A percentile compares a stretch with the other conserved stretches of the same genome.
Evolutionary conservation across 192 early-diverging fungal species (phyloP).

Genomic region (Coemansia sp.): DNA sequence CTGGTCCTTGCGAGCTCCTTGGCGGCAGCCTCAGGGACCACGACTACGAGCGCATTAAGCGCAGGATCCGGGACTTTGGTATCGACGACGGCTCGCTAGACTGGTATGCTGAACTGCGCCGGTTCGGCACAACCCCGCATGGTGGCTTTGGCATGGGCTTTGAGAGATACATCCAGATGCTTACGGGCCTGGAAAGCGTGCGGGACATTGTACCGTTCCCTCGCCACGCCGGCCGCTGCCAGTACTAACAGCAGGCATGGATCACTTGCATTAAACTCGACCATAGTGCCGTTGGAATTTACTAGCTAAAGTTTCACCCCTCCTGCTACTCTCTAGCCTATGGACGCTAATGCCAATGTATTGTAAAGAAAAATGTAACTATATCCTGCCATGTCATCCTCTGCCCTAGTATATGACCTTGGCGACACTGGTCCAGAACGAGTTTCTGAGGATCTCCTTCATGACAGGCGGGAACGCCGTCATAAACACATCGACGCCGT

Average conservation of each 20-base stretch:
- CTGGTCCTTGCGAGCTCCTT: constrained; percentile 75
- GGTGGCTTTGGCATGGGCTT: constrained; percentile 90
- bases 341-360: too few species aligned
- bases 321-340: too few species aligned
- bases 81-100: constrained; percentile 63
- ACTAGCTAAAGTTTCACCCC: too few species aligned
- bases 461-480: constrained; percentile 29
- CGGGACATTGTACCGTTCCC: constrained; percentile 66
- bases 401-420: constrained; percentile 20
- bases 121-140: constrained; percentile 77
- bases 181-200: constrained; percentile 76
- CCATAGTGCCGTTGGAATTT: too few species aligned
- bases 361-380: background rate
- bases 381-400: background rate
- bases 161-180: constrained; percentile 69
- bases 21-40: constrained; percentile 84
- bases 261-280: too few species aligned
- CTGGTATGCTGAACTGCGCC: constrained; percentile 81
- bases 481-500: constrained; percentile 44
- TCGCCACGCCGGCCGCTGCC: constrained; percentile 51
- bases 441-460: constrained; percentile 36
- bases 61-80: constrained; percentile 50
- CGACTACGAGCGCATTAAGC: constrained; percentile 49
- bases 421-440: constrained; percentile 30
- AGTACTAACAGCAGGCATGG: constrained; percentile 44